These are phyloP conservation scores for Saksenaea vasiformis DNA, from an alignment of 371 early-diverging fungal genomes.

Conservation along the genomic window DNA sequence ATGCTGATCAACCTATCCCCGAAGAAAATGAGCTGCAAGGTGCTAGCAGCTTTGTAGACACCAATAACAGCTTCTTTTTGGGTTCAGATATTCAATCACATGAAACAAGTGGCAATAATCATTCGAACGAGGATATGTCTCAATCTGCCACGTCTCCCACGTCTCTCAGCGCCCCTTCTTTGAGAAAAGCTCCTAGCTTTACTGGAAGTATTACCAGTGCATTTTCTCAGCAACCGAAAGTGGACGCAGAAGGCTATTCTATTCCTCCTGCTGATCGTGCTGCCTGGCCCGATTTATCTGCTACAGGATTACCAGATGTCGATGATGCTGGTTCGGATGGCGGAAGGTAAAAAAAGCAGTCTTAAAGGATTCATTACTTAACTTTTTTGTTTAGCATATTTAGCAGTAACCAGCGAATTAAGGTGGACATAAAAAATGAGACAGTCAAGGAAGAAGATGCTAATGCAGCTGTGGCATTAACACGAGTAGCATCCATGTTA, in stretches of 20 bases:
- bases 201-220: slow-evolving; percentile 30
- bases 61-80: slow-evolving; percentile 12
- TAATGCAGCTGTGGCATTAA: slow-evolving; percentile 35
- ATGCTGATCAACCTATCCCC: slow-evolving; percentile 18
- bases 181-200: slow-evolving; percentile 30
- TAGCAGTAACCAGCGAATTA: slow-evolving; percentile 23
- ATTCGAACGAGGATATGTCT: slow-evolving; percentile 6
- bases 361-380: neutral
- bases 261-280: slow-evolving; percentile 57
- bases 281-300: slow-evolving; percentile 38
- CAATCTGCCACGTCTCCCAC: slow-evolving; percentile 22
- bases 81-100: neutral
- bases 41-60: slow-evolving; percentile 3
- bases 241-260: slow-evolving; percentile 53
- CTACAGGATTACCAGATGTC: neutral
- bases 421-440: slow-evolving; percentile 40
- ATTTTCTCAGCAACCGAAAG: slow-evolving; percentile 21
- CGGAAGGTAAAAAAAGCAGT: slow-evolving; percentile 14
- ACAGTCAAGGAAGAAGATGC: slow-evolving; percentile 33
- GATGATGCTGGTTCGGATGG: slow-evolving; percentile 22
- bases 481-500: slow-evolving; percentile 35
- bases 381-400: slow-evolving; percentile 17
- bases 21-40: slow-evolving; percentile 10
- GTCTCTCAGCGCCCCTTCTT: slow-evolving; percentile 19
- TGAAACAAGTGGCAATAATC: neutral